Conservation (phyloP, 495 filamentous ascomycete genomes). For the Xylaria cubensis region DNA sequence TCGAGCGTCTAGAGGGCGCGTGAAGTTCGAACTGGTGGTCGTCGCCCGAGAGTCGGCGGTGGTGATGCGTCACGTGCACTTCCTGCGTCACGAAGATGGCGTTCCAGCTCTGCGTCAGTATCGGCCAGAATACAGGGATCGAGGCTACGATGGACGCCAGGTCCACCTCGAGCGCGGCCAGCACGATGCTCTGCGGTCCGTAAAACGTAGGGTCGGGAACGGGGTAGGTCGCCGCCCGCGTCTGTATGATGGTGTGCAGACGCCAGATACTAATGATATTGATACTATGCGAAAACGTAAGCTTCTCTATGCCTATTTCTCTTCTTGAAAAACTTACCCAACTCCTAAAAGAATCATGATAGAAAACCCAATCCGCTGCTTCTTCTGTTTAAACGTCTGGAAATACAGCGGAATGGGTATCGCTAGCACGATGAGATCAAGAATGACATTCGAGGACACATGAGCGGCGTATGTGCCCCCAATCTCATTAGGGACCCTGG, state of each 20-base stretch:
- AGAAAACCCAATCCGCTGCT: slow-evolving; percentile 38
- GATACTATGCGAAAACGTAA: slow-evolving; percentile 23
- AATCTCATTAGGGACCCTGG: slow-evolving; percentile 30
- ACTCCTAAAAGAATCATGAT: slow-evolving; percentile 37
- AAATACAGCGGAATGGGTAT: slow-evolving; percentile 41
- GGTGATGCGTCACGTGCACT: slow-evolving; percentile 40
- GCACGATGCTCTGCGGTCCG: slow-evolving; percentile 37
- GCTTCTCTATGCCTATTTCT: background rate
- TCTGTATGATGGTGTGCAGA: slow-evolving; percentile 35
- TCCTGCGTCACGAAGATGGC: slow-evolving; percentile 43
- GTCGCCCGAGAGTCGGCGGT: slow-evolving; percentile 35
- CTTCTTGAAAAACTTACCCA: slow-evolving; percentile 27
- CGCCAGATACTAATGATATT: slow-evolving; percentile 40
- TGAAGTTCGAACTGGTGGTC: slow-evolving; percentile 31
- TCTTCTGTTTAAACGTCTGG: slow-evolving; percentile 30
- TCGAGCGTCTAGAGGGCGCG: slow-evolving; percentile 1
- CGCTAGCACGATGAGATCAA: slow-evolving; percentile 39
- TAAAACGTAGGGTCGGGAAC: slow-evolving; percentile 42
- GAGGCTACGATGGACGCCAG: slow-evolving; percentile 47
- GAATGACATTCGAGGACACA: slow-evolving; percentile 34
- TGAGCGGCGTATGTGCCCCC: slow-evolving; percentile 38
- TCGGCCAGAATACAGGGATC: slow-evolving; percentile 44
- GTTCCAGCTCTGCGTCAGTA: slow-evolving; percentile 31
- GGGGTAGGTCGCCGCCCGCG: slow-evolving; percentile 38
- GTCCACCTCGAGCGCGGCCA: slow-evolving; percentile 46